A percentile compares a stretch with the other conserved stretches of the same genome.
Conservation (phyloP, 2,329 filamentous ascomycete species). For the Microdochium paspali region DNA sequence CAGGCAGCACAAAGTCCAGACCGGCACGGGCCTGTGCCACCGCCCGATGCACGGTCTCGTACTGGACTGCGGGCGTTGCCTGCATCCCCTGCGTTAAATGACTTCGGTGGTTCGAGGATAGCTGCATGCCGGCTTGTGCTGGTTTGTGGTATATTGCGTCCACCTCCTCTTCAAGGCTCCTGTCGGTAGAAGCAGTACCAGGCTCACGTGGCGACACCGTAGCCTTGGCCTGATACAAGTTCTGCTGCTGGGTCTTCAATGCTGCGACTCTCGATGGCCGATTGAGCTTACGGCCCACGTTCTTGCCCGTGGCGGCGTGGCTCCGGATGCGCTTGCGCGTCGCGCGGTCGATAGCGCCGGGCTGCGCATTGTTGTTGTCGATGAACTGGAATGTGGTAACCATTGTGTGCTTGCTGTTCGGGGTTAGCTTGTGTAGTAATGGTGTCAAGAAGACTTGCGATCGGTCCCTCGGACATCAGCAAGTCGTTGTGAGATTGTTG, state of each 20-base stretch:
- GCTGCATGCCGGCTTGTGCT: no score
- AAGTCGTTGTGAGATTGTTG: no score
- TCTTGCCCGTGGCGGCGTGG: conserved; percentile 12
- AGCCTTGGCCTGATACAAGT: not conserved
- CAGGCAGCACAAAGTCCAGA: not conserved
- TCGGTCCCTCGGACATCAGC: no score
- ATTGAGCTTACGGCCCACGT: conserved; percentile 1
- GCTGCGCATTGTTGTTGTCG: conserved; percentile 2
- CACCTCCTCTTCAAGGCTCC: no score
- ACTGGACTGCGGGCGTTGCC: no score
- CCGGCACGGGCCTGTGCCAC: not conserved
- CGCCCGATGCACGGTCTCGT: not conserved
- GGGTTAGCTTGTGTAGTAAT: no score
- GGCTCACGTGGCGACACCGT: not conserved
- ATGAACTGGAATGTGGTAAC: conserved; percentile 7
- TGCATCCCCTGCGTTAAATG: no score
- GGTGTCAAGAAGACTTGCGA: no score
- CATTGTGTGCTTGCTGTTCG: no score
- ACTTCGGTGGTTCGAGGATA: no score
- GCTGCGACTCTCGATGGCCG: not conserved
- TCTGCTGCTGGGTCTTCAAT: not conserved
- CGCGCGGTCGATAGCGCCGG: conserved; percentile 4
- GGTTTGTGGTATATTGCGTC: no score
- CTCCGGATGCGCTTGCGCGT: conserved; percentile 9
- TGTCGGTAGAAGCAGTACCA: not conserved